Conservation (phyloP, 306 rosid genomes). For the Malus asiatica region DNA sequence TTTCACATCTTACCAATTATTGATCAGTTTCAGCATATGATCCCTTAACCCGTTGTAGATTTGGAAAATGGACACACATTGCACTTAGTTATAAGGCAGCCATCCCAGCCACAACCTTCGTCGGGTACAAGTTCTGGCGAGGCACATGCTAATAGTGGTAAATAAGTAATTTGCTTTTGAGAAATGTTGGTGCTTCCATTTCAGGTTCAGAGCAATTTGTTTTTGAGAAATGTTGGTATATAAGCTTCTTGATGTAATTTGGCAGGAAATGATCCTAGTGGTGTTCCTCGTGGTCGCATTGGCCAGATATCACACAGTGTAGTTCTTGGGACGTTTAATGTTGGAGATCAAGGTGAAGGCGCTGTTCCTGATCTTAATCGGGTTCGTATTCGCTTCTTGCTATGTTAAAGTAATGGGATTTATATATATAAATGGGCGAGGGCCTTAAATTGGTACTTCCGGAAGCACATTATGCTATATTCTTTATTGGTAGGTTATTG, state of each 20-base stretch:
- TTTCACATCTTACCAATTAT: neutral
- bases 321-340: conserved; percentile 89
- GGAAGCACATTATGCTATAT: neutral
- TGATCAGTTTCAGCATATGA: conserved; percentile 9
- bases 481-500: conserved; percentile 59
- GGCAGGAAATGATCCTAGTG: conserved; percentile 59
- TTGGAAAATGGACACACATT: conserved; percentile 91
- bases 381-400: conserved; percentile 36
- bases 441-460: neutral
- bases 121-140: conserved; percentile 51
- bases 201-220: neutral
- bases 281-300: conserved; percentile 58
- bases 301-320: conserved; percentile 97
- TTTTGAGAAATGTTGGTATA: neutral
- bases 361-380: conserved; percentile 68
- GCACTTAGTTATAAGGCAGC: conserved; percentile 94
- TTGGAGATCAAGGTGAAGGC: conserved; percentile 92
- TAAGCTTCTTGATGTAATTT: conserved; percentile 18
- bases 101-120: conserved; percentile 50
- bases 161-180: conserved; percentile 30
- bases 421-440: neutral
- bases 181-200: neutral
- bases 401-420: neutral
- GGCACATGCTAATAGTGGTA: conserved; percentile 32
- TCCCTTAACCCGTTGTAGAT: conserved; percentile 62